Conservation (phyloP, 306 rosid genomes). For the Cucurbita pepo region DNA sequence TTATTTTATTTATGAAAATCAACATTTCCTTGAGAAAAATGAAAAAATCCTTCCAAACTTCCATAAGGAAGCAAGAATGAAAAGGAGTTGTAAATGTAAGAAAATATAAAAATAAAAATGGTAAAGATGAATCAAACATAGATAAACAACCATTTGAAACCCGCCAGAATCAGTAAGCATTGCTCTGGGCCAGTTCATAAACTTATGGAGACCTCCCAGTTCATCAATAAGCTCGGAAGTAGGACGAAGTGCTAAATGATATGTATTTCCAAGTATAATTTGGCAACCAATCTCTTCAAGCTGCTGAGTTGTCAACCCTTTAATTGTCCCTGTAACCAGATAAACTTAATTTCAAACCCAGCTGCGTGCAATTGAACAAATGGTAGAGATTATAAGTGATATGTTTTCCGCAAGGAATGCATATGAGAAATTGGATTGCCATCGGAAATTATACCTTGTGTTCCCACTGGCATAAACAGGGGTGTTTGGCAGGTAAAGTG, state of each 20-base stretch:
- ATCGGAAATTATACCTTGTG: slow-evolving; percentile 53
- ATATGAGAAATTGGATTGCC: neutral
- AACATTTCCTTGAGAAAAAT: neutral
- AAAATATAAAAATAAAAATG: neutral
- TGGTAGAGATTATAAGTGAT: neutral
- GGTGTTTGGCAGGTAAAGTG: slow-evolving; percentile 74
- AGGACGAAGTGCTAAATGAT: slow-evolving; percentile 88
- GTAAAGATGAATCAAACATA: neutral
- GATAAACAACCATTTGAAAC: slow-evolving; percentile 71
- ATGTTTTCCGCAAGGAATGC: neutral
- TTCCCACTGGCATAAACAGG: slow-evolving; percentile 93
- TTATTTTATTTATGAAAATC: neutral
- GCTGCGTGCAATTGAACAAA: neutral
- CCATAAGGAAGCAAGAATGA: neutral
- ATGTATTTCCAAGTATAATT: slow-evolving; percentile 90
- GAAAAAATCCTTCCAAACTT: neutral
- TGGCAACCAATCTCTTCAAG: slow-evolving; percentile 95
- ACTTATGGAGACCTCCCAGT: slow-evolving; percentile 77
- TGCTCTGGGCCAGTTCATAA: slow-evolving; percentile 96
- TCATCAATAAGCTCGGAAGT: slow-evolving; percentile 86
- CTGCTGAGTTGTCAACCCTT: slow-evolving; percentile 66
- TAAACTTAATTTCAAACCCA: slow-evolving; percentile 6
- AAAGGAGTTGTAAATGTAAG: neutral
- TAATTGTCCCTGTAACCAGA: slow-evolving; percentile 56
- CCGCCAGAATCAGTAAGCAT: slow-evolving; percentile 94